These are phyloP conservation scores for Dioscorea zingiberensis DNA, from an alignment of 106 monocot species.

Conservation along the genomic window DNA sequence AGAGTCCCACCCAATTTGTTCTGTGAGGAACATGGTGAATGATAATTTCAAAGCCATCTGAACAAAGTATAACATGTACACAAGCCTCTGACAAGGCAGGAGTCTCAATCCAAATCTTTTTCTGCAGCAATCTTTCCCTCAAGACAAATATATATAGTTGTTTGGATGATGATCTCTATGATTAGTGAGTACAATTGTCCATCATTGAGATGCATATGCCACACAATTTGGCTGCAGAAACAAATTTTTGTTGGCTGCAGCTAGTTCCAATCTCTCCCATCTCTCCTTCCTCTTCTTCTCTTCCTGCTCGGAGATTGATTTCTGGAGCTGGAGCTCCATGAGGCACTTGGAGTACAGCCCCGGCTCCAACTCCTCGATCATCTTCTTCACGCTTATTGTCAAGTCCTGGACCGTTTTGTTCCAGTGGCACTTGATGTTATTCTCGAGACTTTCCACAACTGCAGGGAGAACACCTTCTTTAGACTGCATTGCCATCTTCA, in stretches of 20 bases:
- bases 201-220: no score
- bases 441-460: constrained; percentile 27
- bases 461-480: constrained; percentile 31
- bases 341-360: constrained; percentile 39
- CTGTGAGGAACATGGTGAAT: no score
- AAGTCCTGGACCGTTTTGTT: constrained; percentile 39
- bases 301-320: constrained; percentile 5
- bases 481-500: constrained; percentile 27
- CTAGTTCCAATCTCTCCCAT: constrained; percentile 34
- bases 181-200: no score
- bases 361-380: constrained; percentile 43
- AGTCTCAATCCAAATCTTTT: no score
- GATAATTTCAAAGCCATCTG: no score
- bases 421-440: constrained; percentile 41
- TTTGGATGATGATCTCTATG: no score
- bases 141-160: no score
- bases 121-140: no score
- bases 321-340: constrained; percentile 9
- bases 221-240: no score
- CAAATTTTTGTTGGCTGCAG: neutral
- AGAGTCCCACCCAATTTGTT: no score
- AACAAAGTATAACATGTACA: no score
- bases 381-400: constrained; percentile 25
- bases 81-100: no score
- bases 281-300: constrained; percentile 25